phyloP scores from a whole-genome alignment of 768 basidiomycete species.

The Lactarius sp. region DNA sequence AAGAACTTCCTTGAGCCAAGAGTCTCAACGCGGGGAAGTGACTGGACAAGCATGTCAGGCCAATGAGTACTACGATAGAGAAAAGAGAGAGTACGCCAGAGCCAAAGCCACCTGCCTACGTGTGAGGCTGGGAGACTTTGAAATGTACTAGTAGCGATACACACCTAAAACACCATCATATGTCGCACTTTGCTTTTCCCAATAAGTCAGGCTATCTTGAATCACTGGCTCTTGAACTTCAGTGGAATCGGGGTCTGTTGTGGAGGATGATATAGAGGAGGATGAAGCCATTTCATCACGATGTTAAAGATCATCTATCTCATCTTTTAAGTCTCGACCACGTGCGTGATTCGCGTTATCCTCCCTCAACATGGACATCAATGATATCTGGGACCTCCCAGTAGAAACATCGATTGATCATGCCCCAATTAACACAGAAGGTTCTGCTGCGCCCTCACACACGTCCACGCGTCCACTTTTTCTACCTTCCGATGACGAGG shows the following conservation, averaged over 20 bases:
- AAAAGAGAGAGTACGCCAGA: slow-evolving; percentile 38
- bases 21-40: slow-evolving; percentile 86
- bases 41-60: slow-evolving; percentile 38
- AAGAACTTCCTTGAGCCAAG: slow-evolving; percentile 87
- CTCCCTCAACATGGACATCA: slow-evolving; percentile 35
- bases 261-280: neutral
- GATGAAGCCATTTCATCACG: neutral
- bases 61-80: slow-evolving; percentile 15
- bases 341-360: neutral
- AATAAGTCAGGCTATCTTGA: slow-evolving; percentile 79
- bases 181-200: slow-evolving; percentile 75
- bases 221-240: slow-evolving; percentile 45
- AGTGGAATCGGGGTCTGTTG: neutral
- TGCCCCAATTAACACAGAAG: slow-evolving; percentile 18
- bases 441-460: slow-evolving; percentile 10
- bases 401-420: slow-evolving; percentile 38
- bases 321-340: neutral
- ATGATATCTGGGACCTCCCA: slow-evolving; percentile 52
- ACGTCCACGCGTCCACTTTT: slow-evolving; percentile 45
- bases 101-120: slow-evolving; percentile 47
- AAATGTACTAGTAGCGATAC: slow-evolving; percentile 15
- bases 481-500: slow-evolving; percentile 51
- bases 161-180: slow-evolving; percentile 83
- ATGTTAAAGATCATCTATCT: neutral
- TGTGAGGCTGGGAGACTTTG: neutral